Conservation (phyloP, 176 grass and related monocot genomes). For the Hordeum vulgare region MorexV3_pseudomolecules_assembly NC_058519.1:634450957-634451456, state of each 20-base stretch:
- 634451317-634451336: slow-evolving; percentile 12
- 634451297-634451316: background rate
- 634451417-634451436: background rate
- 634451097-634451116: slow-evolving; percentile 38
- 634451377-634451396: slow-evolving; percentile 1
- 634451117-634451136: slow-evolving; percentile 44
- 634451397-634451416: background rate
- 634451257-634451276: slow-evolving; percentile 31
- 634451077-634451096: slow-evolving; percentile 20
- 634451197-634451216: background rate
- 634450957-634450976: slow-evolving; percentile 4
- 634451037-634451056: slow-evolving; percentile 51
- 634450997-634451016: slow-evolving; percentile 42
- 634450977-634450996: background rate
- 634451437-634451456: background rate
- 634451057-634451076: slow-evolving; percentile 24
- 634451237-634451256: slow-evolving; percentile 31
- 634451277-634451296: slow-evolving; percentile 42
- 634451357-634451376: slow-evolving; percentile 14
- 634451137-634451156: slow-evolving; percentile 39
- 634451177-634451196: background rate
- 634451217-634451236: slow-evolving; percentile 36
- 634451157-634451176: background rate
- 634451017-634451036: slow-evolving; percentile 38
- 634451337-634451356: slow-evolving; percentile 1